Percentiles rank a stretch among this genome's conserved stretches.
These are phyloP conservation scores for Plantago major DNA, from an alignment of 257 asterid species.

Conservation along the genomic window DNA sequence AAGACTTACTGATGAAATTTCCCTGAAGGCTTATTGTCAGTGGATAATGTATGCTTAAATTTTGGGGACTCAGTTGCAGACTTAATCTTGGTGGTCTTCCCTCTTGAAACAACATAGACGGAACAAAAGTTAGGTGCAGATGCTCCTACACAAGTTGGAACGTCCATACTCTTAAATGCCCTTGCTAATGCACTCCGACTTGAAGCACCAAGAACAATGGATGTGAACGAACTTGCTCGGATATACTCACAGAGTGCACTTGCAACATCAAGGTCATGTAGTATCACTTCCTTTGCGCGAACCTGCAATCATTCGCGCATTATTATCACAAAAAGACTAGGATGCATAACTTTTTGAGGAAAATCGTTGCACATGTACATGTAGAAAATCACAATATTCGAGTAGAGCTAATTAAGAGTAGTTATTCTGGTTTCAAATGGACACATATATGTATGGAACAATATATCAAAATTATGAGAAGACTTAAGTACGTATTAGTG, in stretches of 20 bases:
- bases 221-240: slow-evolving; percentile 29
- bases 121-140: slow-evolving; percentile 62
- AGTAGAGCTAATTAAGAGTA: too few species aligned
- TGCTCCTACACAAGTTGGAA: slow-evolving; percentile 44
- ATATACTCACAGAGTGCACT: slow-evolving; percentile 46
- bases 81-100: slow-evolving; percentile 39
- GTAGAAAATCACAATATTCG: too few species aligned
- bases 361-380: too few species aligned
- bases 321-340: too few species aligned
- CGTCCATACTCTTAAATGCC: slow-evolving; percentile 64
- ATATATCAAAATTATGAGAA: too few species aligned
- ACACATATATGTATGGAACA: too few species aligned
- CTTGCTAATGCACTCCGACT: slow-evolving; percentile 55
- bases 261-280: slow-evolving; percentile 52
- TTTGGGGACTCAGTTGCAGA: slow-evolving; percentile 37
- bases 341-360: too few species aligned
- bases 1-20: slow-evolving; percentile 36
- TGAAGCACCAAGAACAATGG: slow-evolving; percentile 70
- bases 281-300: slow-evolving; percentile 63
- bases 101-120: slow-evolving; percentile 53
- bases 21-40: slow-evolving; percentile 18
- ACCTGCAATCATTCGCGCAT: too few species aligned
- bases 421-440: too few species aligned
- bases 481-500: too few species aligned
- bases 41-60: slow-evolving; percentile 15